Evolutionary conservation across 2,329 filamentous ascomycete species (phyloP).

Genomic region (Nothophoma quercina): DNA sequence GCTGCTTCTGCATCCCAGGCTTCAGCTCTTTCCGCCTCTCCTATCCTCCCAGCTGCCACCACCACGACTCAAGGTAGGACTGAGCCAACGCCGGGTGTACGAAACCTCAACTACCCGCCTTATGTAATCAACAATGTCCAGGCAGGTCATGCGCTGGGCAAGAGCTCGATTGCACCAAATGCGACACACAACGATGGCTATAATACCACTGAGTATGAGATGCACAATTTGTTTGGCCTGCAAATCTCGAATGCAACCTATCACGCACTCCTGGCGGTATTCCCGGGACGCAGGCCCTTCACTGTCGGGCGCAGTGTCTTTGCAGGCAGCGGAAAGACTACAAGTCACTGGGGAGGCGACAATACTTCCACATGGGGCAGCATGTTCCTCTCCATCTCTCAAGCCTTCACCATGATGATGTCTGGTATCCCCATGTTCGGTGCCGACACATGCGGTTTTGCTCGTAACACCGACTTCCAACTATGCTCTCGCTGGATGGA

Average conservation of each 20-base stretch:
- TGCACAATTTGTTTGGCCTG: slow-evolving; percentile 71
- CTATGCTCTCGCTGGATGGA: slow-evolving; percentile 78
- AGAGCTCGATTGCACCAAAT: slow-evolving; percentile 74
- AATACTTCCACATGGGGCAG: slow-evolving; percentile 72
- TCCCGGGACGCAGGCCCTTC: slow-evolving; percentile 53
- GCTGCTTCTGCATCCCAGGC: slow-evolving; percentile 60
- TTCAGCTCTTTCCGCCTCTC: slow-evolving; percentile 46
- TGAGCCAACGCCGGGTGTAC: slow-evolving; percentile 65
- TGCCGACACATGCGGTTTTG: slow-evolving; percentile 67
- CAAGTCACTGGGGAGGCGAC: slow-evolving; percentile 69
- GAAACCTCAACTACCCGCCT: slow-evolving; percentile 73
- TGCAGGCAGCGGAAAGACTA: slow-evolving; percentile 22
- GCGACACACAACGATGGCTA: slow-evolving; percentile 73
- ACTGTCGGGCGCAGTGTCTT: slow-evolving; percentile 22
- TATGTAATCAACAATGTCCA: slow-evolving; percentile 77
- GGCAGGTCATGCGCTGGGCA: slow-evolving; percentile 69
- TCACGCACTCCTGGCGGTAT: slow-evolving; percentile 67
- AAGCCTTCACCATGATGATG: slow-evolving; percentile 74
- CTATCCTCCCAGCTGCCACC: slow-evolving; percentile 32
- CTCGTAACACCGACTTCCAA: slow-evolving; percentile 68
- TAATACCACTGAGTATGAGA: slow-evolving; percentile 70
- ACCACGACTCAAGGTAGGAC: slow-evolving; percentile 60
- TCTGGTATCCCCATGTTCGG: slow-evolving; percentile 79
- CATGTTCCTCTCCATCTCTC: slow-evolving; percentile 77
- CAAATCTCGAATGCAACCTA: slow-evolving; percentile 52